phyloP scores from a whole-genome alignment of 2,329 filamentous ascomycete genomes.

The Neopestalotiopsis sp. region DNA sequence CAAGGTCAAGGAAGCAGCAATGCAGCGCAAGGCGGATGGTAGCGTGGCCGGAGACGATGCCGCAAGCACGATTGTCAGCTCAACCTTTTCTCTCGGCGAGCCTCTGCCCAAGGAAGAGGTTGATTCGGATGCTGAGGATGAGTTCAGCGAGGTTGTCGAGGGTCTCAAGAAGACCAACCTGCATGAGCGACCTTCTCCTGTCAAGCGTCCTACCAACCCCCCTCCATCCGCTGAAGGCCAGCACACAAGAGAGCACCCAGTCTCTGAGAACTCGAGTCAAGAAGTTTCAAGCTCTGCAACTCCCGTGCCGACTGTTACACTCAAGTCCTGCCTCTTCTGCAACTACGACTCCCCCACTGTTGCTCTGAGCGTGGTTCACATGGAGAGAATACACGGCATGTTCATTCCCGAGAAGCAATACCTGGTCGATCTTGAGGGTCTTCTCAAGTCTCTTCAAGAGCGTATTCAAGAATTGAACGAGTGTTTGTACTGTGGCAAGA shows the following conservation, averaged over 20 bases:
- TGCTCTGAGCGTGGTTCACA: conserved; percentile 81
- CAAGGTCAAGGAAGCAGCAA: conserved; percentile 67
- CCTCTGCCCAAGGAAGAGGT: conserved; percentile 63
- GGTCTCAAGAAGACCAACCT: conserved; percentile 70
- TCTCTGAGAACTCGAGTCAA: conserved; percentile 42
- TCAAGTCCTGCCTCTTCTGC: conserved; percentile 83
- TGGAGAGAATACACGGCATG: conserved; percentile 93
- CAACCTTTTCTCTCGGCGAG: conserved; percentile 88
- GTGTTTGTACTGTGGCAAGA: conserved; percentile 87
- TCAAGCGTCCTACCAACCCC: conserved; percentile 60
- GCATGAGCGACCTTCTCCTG: conserved; percentile 48
- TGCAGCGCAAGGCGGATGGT: conserved; percentile 39
- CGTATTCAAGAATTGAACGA: conserved; percentile 82
- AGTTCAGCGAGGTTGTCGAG: conserved; percentile 79
- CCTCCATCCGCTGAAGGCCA: conserved; percentile 45
- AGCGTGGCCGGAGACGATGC: conserved; percentile 69
- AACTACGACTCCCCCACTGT: conserved; percentile 81
- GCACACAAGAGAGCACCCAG: conserved; percentile 52
- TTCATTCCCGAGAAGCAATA: conserved; percentile 92
- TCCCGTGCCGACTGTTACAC: conserved; percentile 45
- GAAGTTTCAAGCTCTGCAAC: conserved; percentile 49
- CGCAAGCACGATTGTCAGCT: conserved; percentile 83
- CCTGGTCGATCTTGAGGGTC: conserved; percentile 79
- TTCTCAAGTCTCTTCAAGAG: conserved; percentile 77
- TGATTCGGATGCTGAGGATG: conserved; percentile 73